Percentiles rank a stretch among this genome's conserved stretches.
Evolutionary conservation across 495 filamentous ascomycete genomes (phyloP).

Genomic region (Annulohypoxylon bovei): DNA sequence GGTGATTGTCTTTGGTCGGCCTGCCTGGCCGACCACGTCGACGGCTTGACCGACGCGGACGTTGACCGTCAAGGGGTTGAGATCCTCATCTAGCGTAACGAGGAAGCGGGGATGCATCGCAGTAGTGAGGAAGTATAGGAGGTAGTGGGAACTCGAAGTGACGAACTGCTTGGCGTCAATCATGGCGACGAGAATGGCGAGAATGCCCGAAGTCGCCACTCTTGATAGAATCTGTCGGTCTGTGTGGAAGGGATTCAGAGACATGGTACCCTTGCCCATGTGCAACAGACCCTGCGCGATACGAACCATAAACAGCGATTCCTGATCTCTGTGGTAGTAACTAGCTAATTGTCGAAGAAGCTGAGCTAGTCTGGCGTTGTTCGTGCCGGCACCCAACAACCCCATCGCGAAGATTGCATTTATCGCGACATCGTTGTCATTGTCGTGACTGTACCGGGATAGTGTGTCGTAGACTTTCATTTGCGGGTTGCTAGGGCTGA

Average conservation of each 20-base stretch:
- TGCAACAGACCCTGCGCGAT: slow-evolving; percentile 97
- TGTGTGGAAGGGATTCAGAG: slow-evolving; percentile 96
- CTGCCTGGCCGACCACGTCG: slow-evolving; percentile 96
- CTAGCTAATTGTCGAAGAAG: slow-evolving; percentile 92
- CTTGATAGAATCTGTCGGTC: slow-evolving; percentile 94
- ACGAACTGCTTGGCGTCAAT: slow-evolving; percentile 97
- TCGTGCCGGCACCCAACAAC: slow-evolving; percentile 93
- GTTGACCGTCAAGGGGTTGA: slow-evolving; percentile 93
- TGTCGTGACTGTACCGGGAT: slow-evolving; percentile 98
- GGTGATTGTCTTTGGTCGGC: slow-evolving; percentile 97
- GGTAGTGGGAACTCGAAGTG: slow-evolving; percentile 86
- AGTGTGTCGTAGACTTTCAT: slow-evolving; percentile 99
- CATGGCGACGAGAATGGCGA: slow-evolving; percentile 89
- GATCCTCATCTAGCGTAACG: slow-evolving; percentile 91
- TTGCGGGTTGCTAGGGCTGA: slow-evolving; percentile 97
- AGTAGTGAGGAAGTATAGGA: slow-evolving; percentile 97
- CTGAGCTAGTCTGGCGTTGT: slow-evolving; percentile 96
- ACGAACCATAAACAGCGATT: slow-evolving; percentile 97
- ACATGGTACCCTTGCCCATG: slow-evolving; percentile 98
- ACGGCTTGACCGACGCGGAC: slow-evolving; percentile 98
- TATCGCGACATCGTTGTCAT: slow-evolving; percentile 97
- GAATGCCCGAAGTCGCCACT: slow-evolving; percentile 87
- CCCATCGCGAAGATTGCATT: slow-evolving; percentile 99
- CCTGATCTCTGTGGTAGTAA: slow-evolving; percentile 97
- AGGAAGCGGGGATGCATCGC: slow-evolving; percentile 97